Evolutionary conservation across 2,329 filamentous ascomycete genomes (phyloP).

Genomic region (Epichloe typhina): DNA sequence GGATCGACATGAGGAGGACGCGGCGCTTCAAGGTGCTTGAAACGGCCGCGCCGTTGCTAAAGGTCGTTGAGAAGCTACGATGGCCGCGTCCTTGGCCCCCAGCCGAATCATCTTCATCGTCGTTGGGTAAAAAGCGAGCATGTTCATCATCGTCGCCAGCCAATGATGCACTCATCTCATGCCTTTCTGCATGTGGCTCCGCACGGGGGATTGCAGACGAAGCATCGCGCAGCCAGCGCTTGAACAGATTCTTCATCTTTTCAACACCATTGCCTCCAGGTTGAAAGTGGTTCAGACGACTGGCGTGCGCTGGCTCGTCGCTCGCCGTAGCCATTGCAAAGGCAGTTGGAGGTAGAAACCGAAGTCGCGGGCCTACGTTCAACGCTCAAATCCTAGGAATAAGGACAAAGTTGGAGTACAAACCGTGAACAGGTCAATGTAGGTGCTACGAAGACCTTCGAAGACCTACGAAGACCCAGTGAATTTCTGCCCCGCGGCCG

Average conservation of each 20-base stretch:
- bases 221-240: neutral
- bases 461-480: too few relatives aligned
- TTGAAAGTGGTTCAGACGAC: neutral
- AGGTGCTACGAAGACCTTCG: too few relatives aligned
- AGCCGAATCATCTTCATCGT: neutral
- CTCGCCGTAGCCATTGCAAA: neutral
- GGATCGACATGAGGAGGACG: neutral
- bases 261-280: neutral
- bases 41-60: neutral
- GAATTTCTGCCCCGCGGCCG: too few relatives aligned
- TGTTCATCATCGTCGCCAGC: neutral
- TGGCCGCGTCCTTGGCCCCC: neutral
- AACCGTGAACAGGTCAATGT: too few relatives aligned
- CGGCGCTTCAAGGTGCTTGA: neutral
- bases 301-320: neutral
- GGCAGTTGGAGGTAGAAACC: neutral
- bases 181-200: neutral
- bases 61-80: neutral
- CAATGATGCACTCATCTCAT: neutral
- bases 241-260: neutral
- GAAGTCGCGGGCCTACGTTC: neutral
- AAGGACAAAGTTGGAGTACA: too few relatives aligned
- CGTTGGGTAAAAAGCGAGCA: neutral
- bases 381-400: too few relatives aligned
- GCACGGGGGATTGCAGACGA: neutral